phyloP scores from a whole-genome alignment of 140 eudicot species.

The Stevia rebaudiana region DNA sequence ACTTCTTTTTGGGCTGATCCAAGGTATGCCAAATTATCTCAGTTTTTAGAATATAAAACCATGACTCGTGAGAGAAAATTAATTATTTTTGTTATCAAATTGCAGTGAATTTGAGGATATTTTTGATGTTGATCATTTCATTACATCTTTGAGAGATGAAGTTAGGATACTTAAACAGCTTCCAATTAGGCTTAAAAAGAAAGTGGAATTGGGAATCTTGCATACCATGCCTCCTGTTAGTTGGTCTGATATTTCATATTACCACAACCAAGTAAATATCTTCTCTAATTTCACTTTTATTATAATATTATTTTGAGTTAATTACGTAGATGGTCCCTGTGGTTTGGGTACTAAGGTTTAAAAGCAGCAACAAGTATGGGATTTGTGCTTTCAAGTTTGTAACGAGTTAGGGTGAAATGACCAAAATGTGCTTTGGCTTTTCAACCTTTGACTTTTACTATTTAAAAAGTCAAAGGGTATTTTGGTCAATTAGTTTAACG shows the following conservation, averaged over 20 bases:
- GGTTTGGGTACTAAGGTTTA: too few species aligned
- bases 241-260: constrained; percentile 95
- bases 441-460: too few species aligned
- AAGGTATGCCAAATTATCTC: constrained; percentile 38
- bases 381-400: too few species aligned
- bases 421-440: too few species aligned
- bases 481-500: too few species aligned
- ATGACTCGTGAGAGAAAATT: constrained; percentile 1
- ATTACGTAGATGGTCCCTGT: too few species aligned
- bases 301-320: too few species aligned
- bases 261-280: constrained; percentile 68
- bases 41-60: not conserved
- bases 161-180: constrained; percentile 82
- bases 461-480: too few species aligned
- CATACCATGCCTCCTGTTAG: constrained; percentile 87
- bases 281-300: constrained; percentile 2
- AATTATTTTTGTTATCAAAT: not conserved
- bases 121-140: constrained; percentile 88
- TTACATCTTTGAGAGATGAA: constrained; percentile 88
- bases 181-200: constrained; percentile 73
- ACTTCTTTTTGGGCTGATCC: constrained; percentile 98
- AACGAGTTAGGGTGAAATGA: too few species aligned
- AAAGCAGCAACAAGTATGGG: too few species aligned
- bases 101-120: constrained; percentile 91
- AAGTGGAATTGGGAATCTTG: constrained; percentile 63